Evolutionary conservation across 1,284 basidiomycete genomes (phyloP).

Genomic region (Ustilago esculenta): DNA sequence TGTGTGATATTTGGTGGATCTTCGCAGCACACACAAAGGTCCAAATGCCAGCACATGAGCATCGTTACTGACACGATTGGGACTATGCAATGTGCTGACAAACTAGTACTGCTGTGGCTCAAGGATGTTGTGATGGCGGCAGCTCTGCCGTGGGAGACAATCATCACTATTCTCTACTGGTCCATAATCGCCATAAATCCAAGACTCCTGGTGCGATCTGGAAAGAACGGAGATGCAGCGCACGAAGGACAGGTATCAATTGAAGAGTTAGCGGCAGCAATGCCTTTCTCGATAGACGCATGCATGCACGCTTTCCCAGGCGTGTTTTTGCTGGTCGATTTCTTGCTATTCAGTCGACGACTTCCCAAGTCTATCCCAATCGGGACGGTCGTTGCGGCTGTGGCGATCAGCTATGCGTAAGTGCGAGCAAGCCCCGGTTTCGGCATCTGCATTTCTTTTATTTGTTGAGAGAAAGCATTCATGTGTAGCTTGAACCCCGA

Average conservation of each 20-base stretch:
- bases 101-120: conserved; percentile 16
- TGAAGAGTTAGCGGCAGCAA: conserved; percentile 29
- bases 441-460: neutral
- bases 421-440: neutral
- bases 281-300: conserved; percentile 51
- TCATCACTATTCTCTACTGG: conserved; percentile 58
- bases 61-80: neutral
- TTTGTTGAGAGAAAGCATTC: too few species aligned
- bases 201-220: too few species aligned
- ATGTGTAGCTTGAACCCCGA: neutral
- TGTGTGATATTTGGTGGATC: neutral
- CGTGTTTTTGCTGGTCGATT: conserved; percentile 48
- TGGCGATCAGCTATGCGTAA: conserved; percentile 19
- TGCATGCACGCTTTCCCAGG: conserved; percentile 53
- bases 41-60: too few species aligned
- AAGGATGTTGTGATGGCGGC: conserved; percentile 27
- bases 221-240: too few species aligned
- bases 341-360: conserved; percentile 27
- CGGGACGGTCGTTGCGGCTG: conserved; percentile 1
- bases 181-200: conserved; percentile 34
- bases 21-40: neutral
- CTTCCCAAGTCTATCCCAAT: conserved; percentile 22
- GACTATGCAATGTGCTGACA: too few species aligned
- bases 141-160: conserved; percentile 43
- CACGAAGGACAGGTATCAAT: conserved; percentile 39